These are phyloP conservation scores for Singerocomus rubriflavus DNA, from an alignment of 1,284 basidiomycete species.

Conservation along the genomic window DNA sequence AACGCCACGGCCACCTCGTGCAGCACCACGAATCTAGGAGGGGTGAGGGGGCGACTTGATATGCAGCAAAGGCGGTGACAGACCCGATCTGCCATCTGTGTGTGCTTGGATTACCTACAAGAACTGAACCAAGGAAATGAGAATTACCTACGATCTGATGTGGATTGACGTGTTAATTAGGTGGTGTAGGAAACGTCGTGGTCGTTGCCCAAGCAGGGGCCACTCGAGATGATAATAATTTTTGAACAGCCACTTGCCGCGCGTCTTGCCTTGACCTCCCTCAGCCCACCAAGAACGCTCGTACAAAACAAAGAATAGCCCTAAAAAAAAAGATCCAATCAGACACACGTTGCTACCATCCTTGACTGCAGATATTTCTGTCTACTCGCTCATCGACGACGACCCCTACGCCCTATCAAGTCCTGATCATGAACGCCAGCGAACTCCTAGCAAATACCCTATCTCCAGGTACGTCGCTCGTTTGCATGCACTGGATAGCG, in stretches of 20 bases:
- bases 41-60: slow-evolving; percentile 26
- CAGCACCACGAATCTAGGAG: slow-evolving; percentile 49
- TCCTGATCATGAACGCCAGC: slow-evolving; percentile 78
- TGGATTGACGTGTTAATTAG: slow-evolving; percentile 17
- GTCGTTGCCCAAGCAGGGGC: slow-evolving; percentile 11
- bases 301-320: slow-evolving; percentile 6
- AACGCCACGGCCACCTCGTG: slow-evolving; percentile 44
- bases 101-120: slow-evolving; percentile 19
- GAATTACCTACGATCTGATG: slow-evolving; percentile 20
- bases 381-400: slow-evolving; percentile 23
- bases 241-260: slow-evolving; percentile 38
- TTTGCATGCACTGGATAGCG: slow-evolving; percentile 23
- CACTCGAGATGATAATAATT: slow-evolving; percentile 13
- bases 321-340: slow-evolving; percentile 13
- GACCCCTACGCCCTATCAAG: slow-evolving; percentile 22
- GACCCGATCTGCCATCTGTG: slow-evolving; percentile 61
- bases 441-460: slow-evolving; percentile 89
- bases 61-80: slow-evolving; percentile 21
- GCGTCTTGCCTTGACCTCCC: slow-evolving; percentile 25
- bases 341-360: slow-evolving; percentile 5
- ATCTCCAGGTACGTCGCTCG: slow-evolving; percentile 68
- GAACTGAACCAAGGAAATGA: neutral
- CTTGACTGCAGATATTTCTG: slow-evolving; percentile 5
- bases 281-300: slow-evolving; percentile 16
- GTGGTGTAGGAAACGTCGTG: slow-evolving; percentile 11